Base-by-base conservation (phyloP, 345 rosid genomes). In the Eucalyptus albens region DNA sequence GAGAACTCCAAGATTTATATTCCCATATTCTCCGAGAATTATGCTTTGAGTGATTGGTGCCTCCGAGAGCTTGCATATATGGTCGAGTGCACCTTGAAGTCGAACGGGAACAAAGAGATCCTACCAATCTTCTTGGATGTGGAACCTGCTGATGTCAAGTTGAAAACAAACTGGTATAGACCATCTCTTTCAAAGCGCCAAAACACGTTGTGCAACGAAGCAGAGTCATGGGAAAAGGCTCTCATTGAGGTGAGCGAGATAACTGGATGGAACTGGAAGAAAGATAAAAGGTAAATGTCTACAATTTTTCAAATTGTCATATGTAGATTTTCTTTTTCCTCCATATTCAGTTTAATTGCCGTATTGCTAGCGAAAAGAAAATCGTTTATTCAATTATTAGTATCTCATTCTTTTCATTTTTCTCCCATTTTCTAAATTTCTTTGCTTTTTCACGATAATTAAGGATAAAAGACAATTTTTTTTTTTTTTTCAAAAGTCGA, bases 121-220 rank as follows among this genome's bases (percentile, higher is more conserved):
- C 2, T 69, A 1, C 81, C 81, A 6, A 69, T 69, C 21, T 69
- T 69, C 81, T 69, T 69, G 81, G 4, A 16, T 6, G 81, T 69
- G 22, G 81, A 69, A 33, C 81, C 44, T 69, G 2, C 3, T 4
- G 44, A 69, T 9, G 44, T 69, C 81, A 69, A 69, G 81, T 2
- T 69, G 24, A 69, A 69, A 33, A 69, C 81, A 69, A 33, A 69
- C 5, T 11, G 21, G 7, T 69, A 69, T 3, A 16, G 6, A 17
- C 42, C 6, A 69, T 3, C 24, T 17, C 22, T 69, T 69, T 69
- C 24, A 33, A 69, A 69, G 44, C 81, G 4, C 24, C 42, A 33
- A 17, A 33, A 33, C 24, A 69, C 7, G 0, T 0, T 0, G 2
- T 16, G 44, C 44, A 3, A 2, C 2, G 44, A 69, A 69, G 81